Base-by-base conservation (phyloP, 768 basidiomycete species). In the Mycena galopus region DNA sequence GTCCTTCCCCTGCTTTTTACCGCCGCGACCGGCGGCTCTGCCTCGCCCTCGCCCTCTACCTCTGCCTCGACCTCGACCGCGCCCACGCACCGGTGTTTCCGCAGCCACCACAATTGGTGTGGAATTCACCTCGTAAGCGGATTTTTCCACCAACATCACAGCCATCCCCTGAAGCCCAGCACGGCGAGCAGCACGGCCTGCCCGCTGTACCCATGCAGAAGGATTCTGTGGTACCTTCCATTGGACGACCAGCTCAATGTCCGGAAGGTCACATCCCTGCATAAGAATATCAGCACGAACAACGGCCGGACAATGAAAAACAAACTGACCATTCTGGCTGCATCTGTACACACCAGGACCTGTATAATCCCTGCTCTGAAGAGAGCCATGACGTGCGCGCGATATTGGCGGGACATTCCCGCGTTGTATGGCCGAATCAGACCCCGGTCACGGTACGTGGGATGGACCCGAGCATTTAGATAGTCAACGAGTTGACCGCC, bases 181-280 rank as follows among this genome's bases (percentile, higher is more conserved):
- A 0, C 68, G 77, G 0, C 82, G 73, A 12, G 79, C 83, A 0
- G 82, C 82, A 4, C 82, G 73, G 42, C 84, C 21, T 76, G 71
- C 0, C 80, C 83, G 0, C n/a, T n/a, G n/a, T n/a, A n/a, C n/a
- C n/a, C n/a, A n/a, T n/a, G n/a, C n/a, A n/a, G n/a, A n/a, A n/a
- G 83, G 35, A 9, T 75, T 77, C 3, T 67, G 25, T 0, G 84
- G 80, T 0, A 79, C 35, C 33, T 82, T 84, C 83, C 83, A 85
- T 50, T 84, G 84, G 0, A 84, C 80, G 2, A 84, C 83, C 25
- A 83, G 35, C 16, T 82, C 82, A 6, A 85, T 75, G 56, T 83
- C 79, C 0, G 80, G 78, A 37, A 84, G 77, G 27, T 65, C 64
- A 23, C 35, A 39, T 1, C 64, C 64, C 64, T 65, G 11, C 8